Evolutionary conservation across 768 basidiomycete genomes (phyloP).

Genomic region (Suillus subluteus): DNA sequence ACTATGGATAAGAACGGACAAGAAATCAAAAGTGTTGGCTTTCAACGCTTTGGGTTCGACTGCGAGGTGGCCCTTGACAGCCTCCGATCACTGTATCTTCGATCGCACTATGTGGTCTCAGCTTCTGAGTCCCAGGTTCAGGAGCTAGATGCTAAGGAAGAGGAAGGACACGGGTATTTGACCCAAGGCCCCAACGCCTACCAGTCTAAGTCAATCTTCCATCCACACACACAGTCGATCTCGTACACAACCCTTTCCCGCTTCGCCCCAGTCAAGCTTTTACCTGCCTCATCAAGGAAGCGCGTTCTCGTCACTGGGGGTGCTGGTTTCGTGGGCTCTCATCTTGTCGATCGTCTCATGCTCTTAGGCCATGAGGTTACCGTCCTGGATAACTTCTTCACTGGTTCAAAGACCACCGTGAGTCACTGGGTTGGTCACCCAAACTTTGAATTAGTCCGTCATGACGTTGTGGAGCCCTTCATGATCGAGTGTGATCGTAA

Average conservation of each 20-base stretch:
- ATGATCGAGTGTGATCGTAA: constrained; percentile 98
- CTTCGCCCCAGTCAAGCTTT: constrained; percentile 90
- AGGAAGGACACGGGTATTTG: constrained; percentile 54
- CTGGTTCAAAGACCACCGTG: constrained; percentile 96
- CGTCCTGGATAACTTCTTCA: constrained; percentile 98
- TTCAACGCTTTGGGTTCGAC: constrained; percentile 88
- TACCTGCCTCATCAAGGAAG: constrained; percentile 78
- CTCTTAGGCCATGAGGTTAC: constrained; percentile 97
- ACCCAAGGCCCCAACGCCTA: constrained; percentile 53
- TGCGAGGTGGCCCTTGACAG: constrained; percentile 78
- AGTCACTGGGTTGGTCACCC: constrained; percentile 97
- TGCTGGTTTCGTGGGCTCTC: constrained; percentile 98
- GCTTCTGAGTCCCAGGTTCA: constrained; percentile 39
- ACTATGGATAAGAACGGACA: constrained; percentile 75
- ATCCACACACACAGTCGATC: constrained; percentile 78
- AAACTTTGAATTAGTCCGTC: constrained; percentile 97
- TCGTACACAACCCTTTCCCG: constrained; percentile 91
- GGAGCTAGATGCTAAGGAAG: constrained; percentile 44
- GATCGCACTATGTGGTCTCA: constrained; percentile 71
- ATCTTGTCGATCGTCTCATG: constrained; percentile 97
- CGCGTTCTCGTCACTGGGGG: constrained; percentile 95
- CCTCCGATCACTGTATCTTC: constrained; percentile 87
- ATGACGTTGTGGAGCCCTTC: constrained; percentile 96
- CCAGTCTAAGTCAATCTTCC: constrained; percentile 86
- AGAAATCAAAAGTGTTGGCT: constrained; percentile 81